These are phyloP conservation scores for Lepidium campestre DNA, from an alignment of 441 rosid species.

Conservation along the genomic window DNA sequence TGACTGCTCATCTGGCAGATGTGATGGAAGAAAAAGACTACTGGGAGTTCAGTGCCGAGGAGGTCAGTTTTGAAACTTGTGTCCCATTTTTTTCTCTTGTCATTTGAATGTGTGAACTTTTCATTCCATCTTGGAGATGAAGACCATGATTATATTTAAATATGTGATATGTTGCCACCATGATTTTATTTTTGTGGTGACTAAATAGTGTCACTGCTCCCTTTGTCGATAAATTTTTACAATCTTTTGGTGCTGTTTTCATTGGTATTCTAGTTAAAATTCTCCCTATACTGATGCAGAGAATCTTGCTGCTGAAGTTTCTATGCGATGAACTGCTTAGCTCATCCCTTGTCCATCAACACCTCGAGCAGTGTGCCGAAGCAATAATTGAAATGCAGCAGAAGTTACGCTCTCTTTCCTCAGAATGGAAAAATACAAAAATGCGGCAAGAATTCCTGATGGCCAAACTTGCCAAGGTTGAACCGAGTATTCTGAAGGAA, in stretches of 20 bases:
- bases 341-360: slow-evolving; percentile 77
- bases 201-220: not conserved
- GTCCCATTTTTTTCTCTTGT: not conserved
- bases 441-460: slow-evolving; percentile 63
- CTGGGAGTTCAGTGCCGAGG: slow-evolving; percentile 72
- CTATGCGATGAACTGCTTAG: slow-evolving; percentile 90
- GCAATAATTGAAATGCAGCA: slow-evolving; percentile 74
- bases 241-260: slow-evolving; percentile 7
- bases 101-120: not conserved
- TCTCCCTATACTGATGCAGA: slow-evolving; percentile 54
- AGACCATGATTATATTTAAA: not conserved
- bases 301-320: slow-evolving; percentile 72
- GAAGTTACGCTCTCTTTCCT: slow-evolving; percentile 62
- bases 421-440: slow-evolving; percentile 69
- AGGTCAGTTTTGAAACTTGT: slow-evolving; percentile 49
- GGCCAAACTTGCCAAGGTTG: slow-evolving; percentile 56
- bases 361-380: slow-evolving; percentile 92
- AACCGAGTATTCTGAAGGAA: slow-evolving; percentile 32
- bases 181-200: not conserved
- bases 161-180: slow-evolving; percentile 2
- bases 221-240: not conserved
- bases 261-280: slow-evolving; percentile 2
- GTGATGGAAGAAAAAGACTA: slow-evolving; percentile 82
- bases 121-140: slow-evolving; percentile 5
- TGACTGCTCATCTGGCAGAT: slow-evolving; percentile 47